Evolutionary conservation across 345 rosid genomes (phyloP), one percentile per base, ranked within the genome.

Genomic region (Salix brachista): DNA sequence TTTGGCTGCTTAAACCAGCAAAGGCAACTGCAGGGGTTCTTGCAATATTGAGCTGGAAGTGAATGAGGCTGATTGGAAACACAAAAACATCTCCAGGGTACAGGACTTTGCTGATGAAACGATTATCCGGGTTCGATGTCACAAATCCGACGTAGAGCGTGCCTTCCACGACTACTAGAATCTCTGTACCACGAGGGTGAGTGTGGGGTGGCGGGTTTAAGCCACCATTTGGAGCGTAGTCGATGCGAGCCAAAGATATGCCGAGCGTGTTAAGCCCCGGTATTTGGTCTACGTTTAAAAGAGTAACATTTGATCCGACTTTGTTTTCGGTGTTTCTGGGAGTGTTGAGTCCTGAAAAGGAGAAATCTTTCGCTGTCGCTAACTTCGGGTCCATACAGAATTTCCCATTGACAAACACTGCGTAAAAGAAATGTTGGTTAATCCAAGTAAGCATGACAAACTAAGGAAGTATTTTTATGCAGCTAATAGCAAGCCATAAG

Each of bases 381-480:
- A 46, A 7, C 34, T 30, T 67, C 9, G 71, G 72, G 23, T 67
- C 5, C 71, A 52, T 75, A 26, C 78, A 75, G 72, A 75, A 52
- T n/a, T 75, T 75, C 28, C 72, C 78, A 37, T 67, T 75, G 13
- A 75, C 78, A 67, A 75, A 50, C 65, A 66, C 72, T 67, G 65
- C 75, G 61, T 14, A 1, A 52, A 37, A 28, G 30, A 8, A 70
- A 48, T 48, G 18, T 0, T 48, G 19, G 52, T 48, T 4, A 48
- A 48, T 48, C 4, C 52, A 34, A 48, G 52, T 17, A 46, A 13
- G 52, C 52, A 4, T 48, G 52, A 48, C 6, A 14, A 48, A 48
- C 14, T 17, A 48, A 48, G 52, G 19, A 48, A 48, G 1, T 0
- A 14, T 48, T 48, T 48, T 48, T 17, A 48, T 13, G 52, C 16